These are phyloP conservation scores for Selenicereus undatus DNA, from an alignment of 148 eudicot genomes.

Conservation along the genomic window DNA sequence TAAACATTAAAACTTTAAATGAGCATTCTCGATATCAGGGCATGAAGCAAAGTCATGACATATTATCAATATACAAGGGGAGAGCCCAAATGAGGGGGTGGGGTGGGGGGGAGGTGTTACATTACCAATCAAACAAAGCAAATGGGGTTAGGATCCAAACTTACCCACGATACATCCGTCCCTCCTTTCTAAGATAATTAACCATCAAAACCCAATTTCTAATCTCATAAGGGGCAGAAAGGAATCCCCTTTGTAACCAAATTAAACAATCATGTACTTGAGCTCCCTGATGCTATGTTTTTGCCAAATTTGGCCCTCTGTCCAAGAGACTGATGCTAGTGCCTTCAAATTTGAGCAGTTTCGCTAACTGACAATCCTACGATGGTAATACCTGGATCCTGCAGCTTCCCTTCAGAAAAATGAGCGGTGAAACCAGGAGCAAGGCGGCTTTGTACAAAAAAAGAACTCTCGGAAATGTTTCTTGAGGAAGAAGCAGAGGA, in stretches of 20 bases:
- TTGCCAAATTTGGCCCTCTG: conserved; percentile 11
- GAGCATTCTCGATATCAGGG: too few species aligned
- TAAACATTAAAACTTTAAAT: too few species aligned
- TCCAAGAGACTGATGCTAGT: conserved; percentile 6
- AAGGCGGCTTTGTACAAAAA: conserved; percentile 23
- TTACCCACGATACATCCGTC: conserved; percentile 5
- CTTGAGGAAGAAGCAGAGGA: neutral
- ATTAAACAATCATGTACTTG: conserved; percentile 10
- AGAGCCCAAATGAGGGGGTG: neutral
- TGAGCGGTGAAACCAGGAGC: conserved; percentile 27
- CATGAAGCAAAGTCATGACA: neutral
- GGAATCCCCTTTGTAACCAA: neutral
- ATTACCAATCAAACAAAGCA: conserved; percentile 1
- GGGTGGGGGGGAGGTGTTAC: neutral
- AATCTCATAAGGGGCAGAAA: conserved; percentile 11
- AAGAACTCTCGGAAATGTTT: conserved; percentile 8
- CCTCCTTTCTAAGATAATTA: neutral
- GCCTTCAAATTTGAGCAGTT: conserved; percentile 12
- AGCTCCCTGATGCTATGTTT: conserved; percentile 1
- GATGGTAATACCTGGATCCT: conserved; percentile 24
- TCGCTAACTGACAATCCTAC: conserved; percentile 22
- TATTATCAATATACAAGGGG: neutral
- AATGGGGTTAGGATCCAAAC: conserved; percentile 18
- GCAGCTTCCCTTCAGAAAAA: conserved; percentile 34
- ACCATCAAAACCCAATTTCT: conserved; percentile 8